Conservation (phyloP, 768 basidiomycete species). For the Chalciporus piperatus region DNA sequence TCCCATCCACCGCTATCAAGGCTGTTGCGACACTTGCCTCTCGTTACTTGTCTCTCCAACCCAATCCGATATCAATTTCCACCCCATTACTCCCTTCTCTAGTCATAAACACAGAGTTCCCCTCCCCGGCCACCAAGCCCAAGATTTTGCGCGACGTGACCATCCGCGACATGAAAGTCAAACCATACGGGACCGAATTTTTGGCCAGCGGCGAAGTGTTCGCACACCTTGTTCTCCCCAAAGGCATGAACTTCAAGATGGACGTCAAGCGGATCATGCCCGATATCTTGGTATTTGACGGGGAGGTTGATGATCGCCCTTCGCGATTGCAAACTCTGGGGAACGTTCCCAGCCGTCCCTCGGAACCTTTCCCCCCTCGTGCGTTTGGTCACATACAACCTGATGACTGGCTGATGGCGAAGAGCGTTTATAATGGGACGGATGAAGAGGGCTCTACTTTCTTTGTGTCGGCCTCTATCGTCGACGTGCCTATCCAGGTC, state of each 20-base stretch:
- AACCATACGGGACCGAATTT: constrained; percentile 44
- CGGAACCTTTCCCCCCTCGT: constrained; percentile 63
- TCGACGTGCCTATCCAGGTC: constrained; percentile 74
- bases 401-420: constrained; percentile 59
- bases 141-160: constrained; percentile 68
- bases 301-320: constrained; percentile 46
- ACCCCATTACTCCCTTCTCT: constrained; percentile 53
- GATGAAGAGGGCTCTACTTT: constrained; percentile 54
- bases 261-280: constrained; percentile 65
- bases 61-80: constrained; percentile 57
- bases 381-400: constrained; percentile 79
- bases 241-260: constrained; percentile 63
- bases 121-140: constrained; percentile 62
- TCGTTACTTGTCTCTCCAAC: constrained; percentile 56
- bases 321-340: constrained; percentile 10
- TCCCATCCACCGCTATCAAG: constrained; percentile 38
- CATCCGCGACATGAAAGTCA: constrained; percentile 73
- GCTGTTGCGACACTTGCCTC: constrained; percentile 61
- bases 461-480: constrained; percentile 60
- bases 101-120: constrained; percentile 52
- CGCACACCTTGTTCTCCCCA: constrained; percentile 64
- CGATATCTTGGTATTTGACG: constrained; percentile 78
- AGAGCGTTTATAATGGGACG: constrained; percentile 40
- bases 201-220: constrained; percentile 69
- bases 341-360: constrained; percentile 46